phyloP scores from a whole-genome alignment of 345 rosid species.

The Linum usitatissimum region DNA sequence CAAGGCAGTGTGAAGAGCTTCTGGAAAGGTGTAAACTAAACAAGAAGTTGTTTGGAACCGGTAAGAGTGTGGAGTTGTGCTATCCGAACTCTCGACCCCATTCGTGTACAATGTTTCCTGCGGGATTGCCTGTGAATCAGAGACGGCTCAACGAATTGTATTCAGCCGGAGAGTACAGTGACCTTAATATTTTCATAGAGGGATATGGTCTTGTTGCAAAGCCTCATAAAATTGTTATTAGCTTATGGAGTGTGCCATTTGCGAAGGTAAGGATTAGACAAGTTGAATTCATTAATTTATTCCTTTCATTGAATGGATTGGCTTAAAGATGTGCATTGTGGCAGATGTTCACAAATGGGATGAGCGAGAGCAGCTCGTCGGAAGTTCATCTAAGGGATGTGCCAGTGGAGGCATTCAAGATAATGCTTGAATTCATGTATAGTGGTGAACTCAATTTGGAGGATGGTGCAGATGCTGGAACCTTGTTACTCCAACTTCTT shows the following conservation, averaged over 20 bases:
- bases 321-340: background rate
- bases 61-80: conserved; percentile 50
- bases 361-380: conserved; percentile 72
- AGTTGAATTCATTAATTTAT: background rate
- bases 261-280: conserved; percentile 48
- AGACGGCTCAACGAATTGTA: conserved; percentile 43
- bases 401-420: conserved; percentile 58
- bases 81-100: conserved; percentile 41
- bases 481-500: conserved; percentile 72
- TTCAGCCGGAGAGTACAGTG: conserved; percentile 47
- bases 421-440: conserved; percentile 84
- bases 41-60: conserved; percentile 37
- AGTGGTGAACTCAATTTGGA: conserved; percentile 60
- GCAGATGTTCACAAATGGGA: conserved; percentile 99
- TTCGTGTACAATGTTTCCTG: conserved; percentile 40
- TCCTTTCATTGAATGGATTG: background rate
- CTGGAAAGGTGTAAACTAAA: conserved; percentile 42
- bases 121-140: conserved; percentile 54
- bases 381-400: conserved; percentile 62
- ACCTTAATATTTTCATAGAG: conserved; percentile 46
- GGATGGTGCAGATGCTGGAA: conserved; percentile 47
- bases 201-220: conserved; percentile 52
- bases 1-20: conserved; percentile 69
- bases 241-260: conserved; percentile 88
- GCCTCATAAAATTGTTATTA: conserved; percentile 67